These are phyloP conservation scores for Leccinum sublutescens DNA, from an alignment of 768 basidiomycete species.

Conservation along the genomic window DNA sequence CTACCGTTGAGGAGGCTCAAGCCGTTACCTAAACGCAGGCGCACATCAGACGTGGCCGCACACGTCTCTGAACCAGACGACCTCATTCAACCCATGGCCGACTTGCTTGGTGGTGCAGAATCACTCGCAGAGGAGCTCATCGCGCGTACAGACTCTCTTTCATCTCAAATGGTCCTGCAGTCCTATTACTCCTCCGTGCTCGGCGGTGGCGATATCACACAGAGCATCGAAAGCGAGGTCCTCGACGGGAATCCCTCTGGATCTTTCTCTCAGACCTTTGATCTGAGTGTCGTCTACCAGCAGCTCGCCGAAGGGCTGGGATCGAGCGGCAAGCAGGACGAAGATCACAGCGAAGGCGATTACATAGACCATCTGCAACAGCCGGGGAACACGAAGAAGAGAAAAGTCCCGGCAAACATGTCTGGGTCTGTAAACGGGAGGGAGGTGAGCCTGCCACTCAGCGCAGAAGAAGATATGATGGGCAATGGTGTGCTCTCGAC, in stretches of 20 bases:
- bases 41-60: constrained; percentile 41
- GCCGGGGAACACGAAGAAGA: constrained; percentile 84
- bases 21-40: constrained; percentile 75
- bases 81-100: constrained; percentile 31
- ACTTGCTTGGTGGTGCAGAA: constrained; percentile 41
- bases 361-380: constrained; percentile 70
- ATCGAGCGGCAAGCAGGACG: constrained; percentile 40
- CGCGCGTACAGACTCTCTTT: constrained; percentile 54
- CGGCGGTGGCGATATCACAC: constrained; percentile 40
- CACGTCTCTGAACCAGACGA: constrained; percentile 26
- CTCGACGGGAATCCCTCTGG: constrained; percentile 18
- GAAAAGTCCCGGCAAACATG: constrained; percentile 75
- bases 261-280: constrained; percentile 26
- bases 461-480: constrained; percentile 41
- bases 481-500: constrained; percentile 27
- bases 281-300: constrained; percentile 28
- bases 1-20: constrained; percentile 65
- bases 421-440: constrained; percentile 41
- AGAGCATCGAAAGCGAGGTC: constrained; percentile 26
- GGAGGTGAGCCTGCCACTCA: constrained; percentile 41
- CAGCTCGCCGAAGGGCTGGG: constrained; percentile 24
- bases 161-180: constrained; percentile 59
- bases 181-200: constrained; percentile 63
- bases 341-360: constrained; percentile 58
- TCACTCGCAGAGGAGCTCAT: constrained; percentile 57